These are phyloP conservation scores for Phytophthora fragariaefolia DNA, from an alignment of 352 stramenopile species.

Conservation along the genomic window DNA sequence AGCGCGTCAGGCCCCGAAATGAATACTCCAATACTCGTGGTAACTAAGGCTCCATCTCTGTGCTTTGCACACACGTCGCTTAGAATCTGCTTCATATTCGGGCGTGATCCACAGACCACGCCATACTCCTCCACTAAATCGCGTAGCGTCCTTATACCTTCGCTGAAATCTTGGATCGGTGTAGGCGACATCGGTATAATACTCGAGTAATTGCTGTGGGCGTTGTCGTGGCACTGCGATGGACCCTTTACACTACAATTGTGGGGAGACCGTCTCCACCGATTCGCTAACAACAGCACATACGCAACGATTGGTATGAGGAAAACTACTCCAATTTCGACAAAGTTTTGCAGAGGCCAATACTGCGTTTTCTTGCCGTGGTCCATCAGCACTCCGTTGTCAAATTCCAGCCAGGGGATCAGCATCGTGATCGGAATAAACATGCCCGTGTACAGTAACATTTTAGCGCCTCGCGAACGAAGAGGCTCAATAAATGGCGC, in stretches of 20 bases:
- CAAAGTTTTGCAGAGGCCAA: slow-evolving; percentile 58
- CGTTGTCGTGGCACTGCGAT: slow-evolving; percentile 1
- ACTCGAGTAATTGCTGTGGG: slow-evolving; percentile 26
- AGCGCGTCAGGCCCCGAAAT: slow-evolving; percentile 48
- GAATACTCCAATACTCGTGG: slow-evolving; percentile 43
- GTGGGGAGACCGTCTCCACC: slow-evolving; percentile 3
- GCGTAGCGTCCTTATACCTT: slow-evolving; percentile 28
- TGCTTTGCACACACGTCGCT: slow-evolving; percentile 32
- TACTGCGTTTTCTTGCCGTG: slow-evolving; percentile 44
- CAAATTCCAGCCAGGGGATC: slow-evolving; percentile 47
- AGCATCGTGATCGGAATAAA: slow-evolving; percentile 30
- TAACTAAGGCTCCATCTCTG: neutral
- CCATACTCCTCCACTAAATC: slow-evolving; percentile 40
- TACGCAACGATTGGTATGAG: slow-evolving; percentile 39
- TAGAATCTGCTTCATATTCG: slow-evolving; percentile 44
- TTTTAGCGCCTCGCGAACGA: slow-evolving; percentile 32
- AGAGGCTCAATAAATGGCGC: slow-evolving; percentile 46
- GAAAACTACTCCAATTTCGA: slow-evolving; percentile 50
- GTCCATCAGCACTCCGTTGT: slow-evolving; percentile 40
- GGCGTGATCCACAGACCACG: slow-evolving; percentile 34
- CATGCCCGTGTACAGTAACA: slow-evolving; percentile 38
- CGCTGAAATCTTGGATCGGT: slow-evolving; percentile 3
- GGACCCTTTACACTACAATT: slow-evolving; percentile 12
- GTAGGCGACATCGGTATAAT: slow-evolving; percentile 27
- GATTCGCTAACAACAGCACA: slow-evolving; percentile 28